Percentiles rank a stretch among this genome's conserved stretches.
Conservation (phyloP, 257 asterid genomes). For the Solanum chiquidenum region DNA sequence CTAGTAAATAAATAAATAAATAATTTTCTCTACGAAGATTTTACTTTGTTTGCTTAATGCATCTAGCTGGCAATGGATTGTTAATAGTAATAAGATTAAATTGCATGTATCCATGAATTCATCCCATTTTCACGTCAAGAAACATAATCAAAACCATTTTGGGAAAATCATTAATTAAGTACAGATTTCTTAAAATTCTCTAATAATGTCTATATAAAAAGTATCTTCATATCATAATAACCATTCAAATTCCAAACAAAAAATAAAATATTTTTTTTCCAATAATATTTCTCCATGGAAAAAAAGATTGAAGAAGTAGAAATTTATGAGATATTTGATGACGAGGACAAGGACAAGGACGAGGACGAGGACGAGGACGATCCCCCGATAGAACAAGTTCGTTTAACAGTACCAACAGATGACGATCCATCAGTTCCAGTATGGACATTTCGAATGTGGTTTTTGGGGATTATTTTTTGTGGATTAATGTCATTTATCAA, state of each 20-base stretch:
- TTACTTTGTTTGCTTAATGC: neutral
- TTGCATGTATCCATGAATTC: neutral
- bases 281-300: neutral
- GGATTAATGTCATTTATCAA: slow-evolving; percentile 34
- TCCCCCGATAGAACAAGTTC: slow-evolving; percentile 48
- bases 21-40: neutral
- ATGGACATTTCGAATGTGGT: slow-evolving; percentile 73
- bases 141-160: neutral
- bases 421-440: slow-evolving; percentile 53
- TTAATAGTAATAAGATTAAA: neutral
- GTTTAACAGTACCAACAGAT: slow-evolving; percentile 31
- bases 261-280: neutral
- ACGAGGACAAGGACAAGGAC: neutral
- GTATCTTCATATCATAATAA: neutral
- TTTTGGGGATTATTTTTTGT: slow-evolving; percentile 37
- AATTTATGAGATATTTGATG: neutral
- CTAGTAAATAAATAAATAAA: neutral
- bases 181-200: neutral
- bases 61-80: neutral
- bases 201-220: too few species aligned
- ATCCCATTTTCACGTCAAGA: neutral
- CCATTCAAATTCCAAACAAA: neutral
- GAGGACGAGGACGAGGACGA: neutral
- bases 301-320: neutral
- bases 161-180: neutral